phyloP scores from a whole-genome alignment of 75 land plant species.

The Pinus taeda region DNA sequence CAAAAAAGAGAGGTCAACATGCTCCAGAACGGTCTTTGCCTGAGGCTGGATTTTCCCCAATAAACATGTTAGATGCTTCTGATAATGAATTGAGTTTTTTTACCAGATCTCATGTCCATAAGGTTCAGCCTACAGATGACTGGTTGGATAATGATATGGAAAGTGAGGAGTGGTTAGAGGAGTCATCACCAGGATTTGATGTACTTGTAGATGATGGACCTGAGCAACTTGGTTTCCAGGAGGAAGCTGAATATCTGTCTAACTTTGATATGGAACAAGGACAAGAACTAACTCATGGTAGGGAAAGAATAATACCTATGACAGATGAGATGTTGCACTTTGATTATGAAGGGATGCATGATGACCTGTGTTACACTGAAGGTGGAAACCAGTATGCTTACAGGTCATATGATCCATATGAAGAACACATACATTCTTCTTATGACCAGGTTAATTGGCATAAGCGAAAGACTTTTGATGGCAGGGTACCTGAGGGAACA shows the following conservation, averaged over 20 bases:
- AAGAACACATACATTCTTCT: neutral
- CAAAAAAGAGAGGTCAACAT: slow-evolving; percentile 8
- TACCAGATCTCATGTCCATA: slow-evolving; percentile 1
- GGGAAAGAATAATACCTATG: slow-evolving; percentile 9
- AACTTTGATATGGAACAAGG: slow-evolving; percentile 12
- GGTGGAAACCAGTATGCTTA: neutral
- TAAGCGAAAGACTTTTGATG: slow-evolving; percentile 9
- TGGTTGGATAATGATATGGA: slow-evolving; percentile 42
- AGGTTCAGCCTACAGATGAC: slow-evolving; percentile 21
- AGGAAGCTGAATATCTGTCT: slow-evolving; percentile 18
- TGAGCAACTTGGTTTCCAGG: slow-evolving; percentile 31
- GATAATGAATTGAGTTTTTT: slow-evolving; percentile 13
- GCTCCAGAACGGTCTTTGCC: neutral
- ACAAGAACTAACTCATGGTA: slow-evolving; percentile 12
- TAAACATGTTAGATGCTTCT: neutral
- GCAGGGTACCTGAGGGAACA: neutral
- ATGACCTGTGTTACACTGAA: slow-evolving; percentile 6
- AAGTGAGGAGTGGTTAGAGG: slow-evolving; percentile 58
- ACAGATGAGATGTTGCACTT: slow-evolving; percentile 8
- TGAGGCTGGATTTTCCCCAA: slow-evolving; percentile 6
- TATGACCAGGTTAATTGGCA: neutral
- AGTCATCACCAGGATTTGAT: slow-evolving; percentile 96
- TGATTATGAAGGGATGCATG: slow-evolving; percentile 22
- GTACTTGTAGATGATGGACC: slow-evolving; percentile 73
- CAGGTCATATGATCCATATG: slow-evolving; percentile 2